phyloP scores from a whole-genome alignment of 2,329 filamentous ascomycete species.

The Aspergillus novoparasiticus region DNA sequence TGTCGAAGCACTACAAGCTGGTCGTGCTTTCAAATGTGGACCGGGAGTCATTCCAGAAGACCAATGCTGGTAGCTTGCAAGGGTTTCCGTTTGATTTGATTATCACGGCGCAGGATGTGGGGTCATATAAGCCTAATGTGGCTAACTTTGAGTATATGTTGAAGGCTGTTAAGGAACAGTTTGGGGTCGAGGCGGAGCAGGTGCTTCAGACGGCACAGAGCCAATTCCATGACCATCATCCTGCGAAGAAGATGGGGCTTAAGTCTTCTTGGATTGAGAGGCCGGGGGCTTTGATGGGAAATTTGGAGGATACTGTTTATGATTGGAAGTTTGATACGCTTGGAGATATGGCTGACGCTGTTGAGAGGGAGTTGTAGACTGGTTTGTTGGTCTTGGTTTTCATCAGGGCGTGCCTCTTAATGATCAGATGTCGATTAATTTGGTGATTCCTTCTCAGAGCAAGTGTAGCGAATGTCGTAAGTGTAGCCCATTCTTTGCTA shows the following conservation, averaged over 20 bases:
- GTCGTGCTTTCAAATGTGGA: conserved; percentile 63
- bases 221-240: conserved; percentile 67
- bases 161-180: conserved; percentile 52
- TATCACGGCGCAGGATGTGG: conserved; percentile 71
- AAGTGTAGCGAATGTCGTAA: neutral
- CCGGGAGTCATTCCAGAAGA: conserved; percentile 51
- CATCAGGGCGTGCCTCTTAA: no score
- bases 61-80: conserved; percentile 52
- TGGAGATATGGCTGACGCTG: conserved; percentile 61
- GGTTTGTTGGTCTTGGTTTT: neutral
- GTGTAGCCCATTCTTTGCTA: neutral
- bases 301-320: conserved; percentile 44
- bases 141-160: conserved; percentile 70
- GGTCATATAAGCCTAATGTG: conserved; percentile 68
- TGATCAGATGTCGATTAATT: no score
- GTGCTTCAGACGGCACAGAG: conserved; percentile 71
- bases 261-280: conserved; percentile 66
- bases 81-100: conserved; percentile 62
- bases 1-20: conserved; percentile 56
- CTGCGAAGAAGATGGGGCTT: conserved; percentile 63
- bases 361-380: conserved; percentile 9
- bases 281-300: conserved; percentile 44
- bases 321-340: conserved; percentile 63
- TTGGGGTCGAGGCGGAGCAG: conserved; percentile 59
- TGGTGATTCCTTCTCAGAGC: no score